Evolutionary conservation across 2,329 filamentous ascomycete species (phyloP), one percentile per base, ranked within the genome.

Genomic region (Ophiostoma novo-ulmi): DNA sequence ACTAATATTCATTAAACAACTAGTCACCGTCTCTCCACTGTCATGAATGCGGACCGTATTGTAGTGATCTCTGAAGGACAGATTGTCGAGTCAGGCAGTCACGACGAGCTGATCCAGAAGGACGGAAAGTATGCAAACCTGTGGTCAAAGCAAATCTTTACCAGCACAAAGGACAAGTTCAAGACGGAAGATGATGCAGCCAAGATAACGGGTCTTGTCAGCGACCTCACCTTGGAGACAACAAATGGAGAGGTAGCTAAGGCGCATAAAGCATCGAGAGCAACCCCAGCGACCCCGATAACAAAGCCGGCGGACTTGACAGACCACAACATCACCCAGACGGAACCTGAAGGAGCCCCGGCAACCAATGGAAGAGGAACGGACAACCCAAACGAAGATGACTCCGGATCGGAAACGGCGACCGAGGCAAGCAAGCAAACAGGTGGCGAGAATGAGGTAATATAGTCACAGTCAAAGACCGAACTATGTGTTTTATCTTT

Each of bases 1-100:
- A 65, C 63, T 65, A 26, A 65, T 26, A 1, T 26, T 3, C 2
- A 22, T 39, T 35, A 1, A 35, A 26, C 20, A 4, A 39, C 8
- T 70, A 88, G 86, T 0, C 89, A 91, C 77, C 85, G 89, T 11
- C 80, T 92, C 35, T 91, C 89, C 0, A 92, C 90, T 0, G 88
- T 92, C 70, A 88, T 89, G 80, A 88, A 89, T 73, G 88, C 89
- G 2, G 88, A 91, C 74, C 82, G 84, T 35, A 90, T 91, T 72
- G 83, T 91, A 69, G 89, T 91, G 11, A 82, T 91, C 64, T 82
- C 85, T 63, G 82, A 87, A 69, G 89, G 89, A 13, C 80, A 84
- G 73, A 83, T 91, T 67, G 81, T 86, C n/a, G 88, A 91, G 76
- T 82, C 87, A 74, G 89, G 89, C 10, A 84, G 78, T 55, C 89